Base-by-base conservation (phyloP, 2,329 filamentous ascomycete genomes). In the Atkinsonella hypoxylon region DNA sequence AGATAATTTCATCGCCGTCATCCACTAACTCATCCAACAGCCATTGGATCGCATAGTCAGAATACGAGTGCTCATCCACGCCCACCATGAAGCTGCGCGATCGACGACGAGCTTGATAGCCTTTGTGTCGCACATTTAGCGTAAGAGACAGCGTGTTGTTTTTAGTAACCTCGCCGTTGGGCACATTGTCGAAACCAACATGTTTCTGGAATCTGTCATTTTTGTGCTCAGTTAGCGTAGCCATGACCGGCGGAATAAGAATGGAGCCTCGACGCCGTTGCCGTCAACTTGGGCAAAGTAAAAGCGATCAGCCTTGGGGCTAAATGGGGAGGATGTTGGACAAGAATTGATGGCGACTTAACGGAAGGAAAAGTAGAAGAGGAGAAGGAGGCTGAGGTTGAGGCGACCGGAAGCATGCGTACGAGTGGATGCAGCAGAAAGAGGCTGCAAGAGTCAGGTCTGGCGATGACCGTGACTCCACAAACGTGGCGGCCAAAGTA, bases 1-100 rank as follows among this genome's bases (percentile, higher is more conserved):
- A 96, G 9, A 96, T 86, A 51, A 96, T 84, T 67, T 95, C 89
- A 63, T 96, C 90, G 17, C 90, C 89, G 61, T 95, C 90, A 60
- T 95, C 89, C 40, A 95, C 88, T 51, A 95, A 76, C 68, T 95
- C 89, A 60, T 94, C 88, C 39, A 96, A 79, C 47, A 95, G 76
- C 89, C 89, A 96, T 66, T 94, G 87, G 17, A 96, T 74, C 15
- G 90, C 90, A 67, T 91, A 93, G 55, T 95, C 87, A 7, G 89
- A 95, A 67, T 95, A 95, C 52, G 88, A 80, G 59, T 95, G 89
- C 61, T 91, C 87, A 67, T 95, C 90, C 17, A 90, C 86, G 18
- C 90, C 90, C 56, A 90, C 91, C 63, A 96, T 82, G 60, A 95
- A 95, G 9, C 88, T 94, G 49, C 90, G 82, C 49, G 87, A 93